Conservation (phyloP, 768 basidiomycete species). For the Hygrocybe coccinea region DNA sequence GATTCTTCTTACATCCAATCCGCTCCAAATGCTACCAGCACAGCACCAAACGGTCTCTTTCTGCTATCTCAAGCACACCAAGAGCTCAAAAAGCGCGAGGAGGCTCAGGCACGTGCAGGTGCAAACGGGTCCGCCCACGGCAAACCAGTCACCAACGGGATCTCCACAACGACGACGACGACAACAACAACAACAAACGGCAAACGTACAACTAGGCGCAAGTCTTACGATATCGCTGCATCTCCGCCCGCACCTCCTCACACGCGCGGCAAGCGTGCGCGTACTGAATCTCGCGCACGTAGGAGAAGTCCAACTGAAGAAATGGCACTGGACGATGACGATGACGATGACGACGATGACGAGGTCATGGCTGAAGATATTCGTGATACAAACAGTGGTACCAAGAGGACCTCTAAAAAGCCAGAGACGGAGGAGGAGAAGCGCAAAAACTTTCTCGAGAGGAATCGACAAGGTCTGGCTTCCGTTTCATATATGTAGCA, state of each 20-base stretch:
- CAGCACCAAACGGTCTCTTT: constrained; percentile 89
- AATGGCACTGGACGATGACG: constrained; percentile 37
- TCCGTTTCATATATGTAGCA: constrained; percentile 1
- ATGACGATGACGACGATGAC: constrained; percentile 40
- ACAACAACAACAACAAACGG: no score
- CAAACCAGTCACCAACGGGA: constrained; percentile 25
- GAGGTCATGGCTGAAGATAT: constrained; percentile 23
- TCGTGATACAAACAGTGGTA: constrained; percentile 16
- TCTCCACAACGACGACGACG: no score
- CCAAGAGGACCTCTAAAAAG: constrained; percentile 48
- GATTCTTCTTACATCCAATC: constrained; percentile 31
- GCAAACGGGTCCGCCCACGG: constrained; percentile 29
- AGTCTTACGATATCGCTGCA: constrained; percentile 49
- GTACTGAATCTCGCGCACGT: constrained; percentile 10
- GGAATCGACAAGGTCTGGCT: constrained; percentile 88
- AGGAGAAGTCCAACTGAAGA: constrained; percentile 29
- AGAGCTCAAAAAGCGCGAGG: constrained; percentile 93
- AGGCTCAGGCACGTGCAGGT: constrained; percentile 63
- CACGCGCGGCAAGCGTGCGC: constrained; percentile 38
- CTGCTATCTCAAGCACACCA: constrained; percentile 93
- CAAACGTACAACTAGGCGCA: constrained; percentile 69
- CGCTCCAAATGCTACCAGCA: constrained; percentile 55
- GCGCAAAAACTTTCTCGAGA: constrained; percentile 90
- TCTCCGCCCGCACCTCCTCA: constrained; percentile 24
- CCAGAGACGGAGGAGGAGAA: constrained; percentile 99